phyloP scores from a whole-genome alignment of 331 rosid species.

The Erythrophleum ivorense region DNA sequence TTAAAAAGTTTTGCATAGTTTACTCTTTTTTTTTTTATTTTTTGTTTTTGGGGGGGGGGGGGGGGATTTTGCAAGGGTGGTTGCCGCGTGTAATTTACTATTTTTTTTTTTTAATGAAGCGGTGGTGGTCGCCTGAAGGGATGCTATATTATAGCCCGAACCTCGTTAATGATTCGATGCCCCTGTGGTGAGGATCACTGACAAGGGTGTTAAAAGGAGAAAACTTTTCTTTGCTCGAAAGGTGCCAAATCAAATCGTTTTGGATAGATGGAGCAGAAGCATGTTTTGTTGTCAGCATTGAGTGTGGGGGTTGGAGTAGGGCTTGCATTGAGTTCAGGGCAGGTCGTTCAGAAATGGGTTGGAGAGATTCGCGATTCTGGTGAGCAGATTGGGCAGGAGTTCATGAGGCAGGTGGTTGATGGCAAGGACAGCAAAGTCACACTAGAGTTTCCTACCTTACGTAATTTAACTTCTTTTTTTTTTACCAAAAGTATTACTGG shows the following conservation, averaged over 20 bases:
- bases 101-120: no score
- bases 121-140: no score
- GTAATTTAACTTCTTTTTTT: slow-evolving; percentile 52
- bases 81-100: no score
- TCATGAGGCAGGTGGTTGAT: slow-evolving; percentile 64
- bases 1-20: no score
- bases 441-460: slow-evolving; percentile 82
- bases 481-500: background rate
- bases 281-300: slow-evolving; percentile 87
- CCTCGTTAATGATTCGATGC: slow-evolving; percentile 15
- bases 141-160: no score
- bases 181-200: slow-evolving; percentile 35
- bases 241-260: background rate
- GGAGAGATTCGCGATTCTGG: slow-evolving; percentile 56
- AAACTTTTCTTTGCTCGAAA: background rate
- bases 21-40: no score
- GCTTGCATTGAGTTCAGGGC: slow-evolving; percentile 83
- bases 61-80: no score
- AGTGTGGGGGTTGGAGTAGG: slow-evolving; percentile 98
- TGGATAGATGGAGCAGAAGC: slow-evolving; percentile 84
- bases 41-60: no score
- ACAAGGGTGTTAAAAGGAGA: background rate
- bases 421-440: slow-evolving; percentile 67
- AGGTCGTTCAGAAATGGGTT: slow-evolving; percentile 82
- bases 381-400: slow-evolving; percentile 80